Evolutionary conservation across 2,329 filamentous ascomycete genomes (phyloP), one percentile per base, ranked within the genome.

Genomic region (Neonectria sp.): DNA sequence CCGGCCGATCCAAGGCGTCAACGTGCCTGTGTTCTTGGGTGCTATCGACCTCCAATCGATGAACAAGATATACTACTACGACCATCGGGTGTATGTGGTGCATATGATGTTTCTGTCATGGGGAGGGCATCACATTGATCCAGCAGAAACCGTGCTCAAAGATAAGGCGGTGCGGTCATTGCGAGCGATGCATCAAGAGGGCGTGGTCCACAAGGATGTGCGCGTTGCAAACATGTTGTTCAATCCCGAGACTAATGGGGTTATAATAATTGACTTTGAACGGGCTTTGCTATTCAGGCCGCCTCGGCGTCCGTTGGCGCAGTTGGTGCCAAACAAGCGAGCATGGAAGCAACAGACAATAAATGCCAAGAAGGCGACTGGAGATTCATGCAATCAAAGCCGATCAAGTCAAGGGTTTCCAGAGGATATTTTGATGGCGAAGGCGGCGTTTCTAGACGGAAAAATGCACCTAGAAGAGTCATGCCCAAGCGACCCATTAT

Each of bases 61-160:
- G 11, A 58, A 71, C 7, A 78, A 74, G 67, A 78, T 64, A 3
- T 82, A 81, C 66, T 80, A 79, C 65, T 79, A 79, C 49, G 69
- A 78, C 63, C 63, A 75, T 53, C 69, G 74, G 8, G 77, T 82
- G 3, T 71, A 78, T 15, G 71, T 83, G 25, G 68, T 78, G 24
- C 65, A 80, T 48, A 77, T 82, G 64, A 75, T 69, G 29, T 76
- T 82, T 53, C 65, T 82, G n/a, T 81, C 78, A 0, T 82, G 72
- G 76, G 79, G 72, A 52, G 79, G 81, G n/a, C 9, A 71, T 5
- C 45, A 61, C 35, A 25, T 73, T 25, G 4, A 27, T 35, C 8
- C 4, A 21, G 35, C 15, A 51, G 27, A 45, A 27, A 45, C 13
- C 17, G 17, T 11, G 49, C 68, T 75, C 15, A 33, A 68, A 33